Base-by-base conservation (phyloP, 176 grass and related monocot species). In the Thinopyrum elongatum region DNA sequence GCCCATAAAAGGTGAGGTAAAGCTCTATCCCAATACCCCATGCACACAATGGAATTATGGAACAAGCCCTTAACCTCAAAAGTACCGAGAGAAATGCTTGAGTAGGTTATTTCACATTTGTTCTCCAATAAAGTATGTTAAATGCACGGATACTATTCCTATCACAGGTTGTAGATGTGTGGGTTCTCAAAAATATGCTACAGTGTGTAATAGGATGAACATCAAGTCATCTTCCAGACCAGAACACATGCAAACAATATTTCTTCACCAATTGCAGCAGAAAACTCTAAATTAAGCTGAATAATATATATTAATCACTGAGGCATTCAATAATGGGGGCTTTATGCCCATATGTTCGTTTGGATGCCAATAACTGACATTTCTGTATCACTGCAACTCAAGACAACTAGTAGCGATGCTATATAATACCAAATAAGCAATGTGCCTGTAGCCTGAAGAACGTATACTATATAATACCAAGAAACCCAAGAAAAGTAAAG, bases 401-500 rank as follows among this genome's bases (percentile, higher is more conserved):
- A n/a, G 49, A 84, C 25, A 80, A 80, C 6, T 25, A 80, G 70
- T 58, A 70, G 3, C 8, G 14, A 30, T 70, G 59, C 27, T 46
- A 46, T 46, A 46, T 14, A 46, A 46, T 46, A 22, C 14, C 17
- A 25, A 75, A 51, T 9, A 25, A 76, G 17, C 62, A 88, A 76
- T 70, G 85, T 77, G 46, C 36, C 23, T 7, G 58, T 49, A 5
- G 76, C 29, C 12, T 62, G 29, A 68, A 17, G 21, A 68, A 83
- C 74, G 73, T 55, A 21, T 53, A 12, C 16, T 7, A 51, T 53
- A 70, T 22, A 55, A 49, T 21, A 80, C 19, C 51, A 28, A 87
- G 51, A 70, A 38, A 55, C 6, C 70, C 51, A 31, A 85, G 76
- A 38, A 81, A n/a, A 42, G 44, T 2, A 85, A 70, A 62, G 89